Evolutionary conservation across 345 rosid genomes (phyloP).

Genomic region (Euphorbia pulcherrima): DNA sequence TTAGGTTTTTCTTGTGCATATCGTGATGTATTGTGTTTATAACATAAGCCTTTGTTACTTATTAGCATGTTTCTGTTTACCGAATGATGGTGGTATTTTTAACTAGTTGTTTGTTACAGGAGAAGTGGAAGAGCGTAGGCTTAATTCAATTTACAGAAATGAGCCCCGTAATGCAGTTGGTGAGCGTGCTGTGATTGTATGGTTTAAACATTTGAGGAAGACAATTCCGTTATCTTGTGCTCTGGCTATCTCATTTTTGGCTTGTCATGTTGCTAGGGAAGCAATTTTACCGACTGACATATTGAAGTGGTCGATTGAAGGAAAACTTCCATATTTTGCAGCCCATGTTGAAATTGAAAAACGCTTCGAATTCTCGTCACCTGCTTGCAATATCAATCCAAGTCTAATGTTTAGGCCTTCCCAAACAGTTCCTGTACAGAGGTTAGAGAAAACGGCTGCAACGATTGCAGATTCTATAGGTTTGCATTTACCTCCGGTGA

Average conservation of each 20-base stretch:
- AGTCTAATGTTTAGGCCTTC: conserved; percentile 62
- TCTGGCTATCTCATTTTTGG: conserved; percentile 65
- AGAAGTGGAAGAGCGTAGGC: conserved; percentile 30
- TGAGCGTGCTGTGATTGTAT: conserved; percentile 57
- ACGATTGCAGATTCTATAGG: conserved; percentile 59
- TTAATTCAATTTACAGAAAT: conserved; percentile 17
- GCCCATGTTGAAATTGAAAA: conserved; percentile 60
- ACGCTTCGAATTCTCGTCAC: conserved; percentile 41
- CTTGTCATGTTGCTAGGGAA: conserved; percentile 68
- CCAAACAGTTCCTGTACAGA: conserved; percentile 45
- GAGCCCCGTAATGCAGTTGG: conserved; percentile 57
- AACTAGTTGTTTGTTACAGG: conserved; percentile 16
- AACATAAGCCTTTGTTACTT: background rate
- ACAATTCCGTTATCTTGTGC: conserved; percentile 49
- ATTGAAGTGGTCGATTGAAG: conserved; percentile 65
- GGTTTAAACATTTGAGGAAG: conserved; percentile 52
- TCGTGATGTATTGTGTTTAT: background rate
- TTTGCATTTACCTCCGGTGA: conserved; percentile 62
- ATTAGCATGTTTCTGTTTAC: background rate
- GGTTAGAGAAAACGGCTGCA: conserved; percentile 58
- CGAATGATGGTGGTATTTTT: background rate
- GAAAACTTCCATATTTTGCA: conserved; percentile 62
- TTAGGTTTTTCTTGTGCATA: background rate
- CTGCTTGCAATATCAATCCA: conserved; percentile 55
- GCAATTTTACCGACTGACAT: conserved; percentile 65